Conservation (phyloP, 139 green algal genomes). For the Coccomyxa sp. region DNA sequence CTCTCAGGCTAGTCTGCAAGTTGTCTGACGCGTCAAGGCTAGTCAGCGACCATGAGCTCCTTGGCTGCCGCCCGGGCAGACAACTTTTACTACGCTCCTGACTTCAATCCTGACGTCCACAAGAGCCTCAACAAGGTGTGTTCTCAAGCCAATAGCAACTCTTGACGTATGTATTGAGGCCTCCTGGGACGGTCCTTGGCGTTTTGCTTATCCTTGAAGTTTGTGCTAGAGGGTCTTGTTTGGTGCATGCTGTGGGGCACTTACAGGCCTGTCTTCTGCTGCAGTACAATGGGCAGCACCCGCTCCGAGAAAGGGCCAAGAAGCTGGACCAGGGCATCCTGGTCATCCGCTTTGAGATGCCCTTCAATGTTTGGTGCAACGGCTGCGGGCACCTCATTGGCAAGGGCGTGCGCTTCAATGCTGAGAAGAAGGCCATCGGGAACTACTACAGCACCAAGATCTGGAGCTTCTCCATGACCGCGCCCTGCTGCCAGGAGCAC, state of each 20-base stretch:
- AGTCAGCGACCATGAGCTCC: conserved; percentile 47
- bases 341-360: conserved; percentile 96
- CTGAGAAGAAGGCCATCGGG: conserved; percentile 90
- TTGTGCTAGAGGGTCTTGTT: conserved; percentile 8
- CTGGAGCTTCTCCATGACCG: conserved; percentile 87
- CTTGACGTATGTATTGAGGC: no score
- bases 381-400: conserved; percentile 88
- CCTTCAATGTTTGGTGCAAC: conserved; percentile 92
- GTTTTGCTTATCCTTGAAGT: not conserved
- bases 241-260: not conserved
- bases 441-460: conserved; percentile 91
- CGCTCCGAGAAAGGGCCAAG: conserved; percentile 78
- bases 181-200: no score
- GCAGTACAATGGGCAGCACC: conserved; percentile 69
- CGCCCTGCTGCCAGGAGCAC: conserved; percentile 75
- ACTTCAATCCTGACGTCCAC: conserved; percentile 77
- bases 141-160: no score
- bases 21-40: no score
- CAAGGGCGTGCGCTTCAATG: conserved; percentile 97
- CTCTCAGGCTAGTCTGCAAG: no score
- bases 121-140: conserved; percentile 69
- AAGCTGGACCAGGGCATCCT: conserved; percentile 89
- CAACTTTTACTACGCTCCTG: conserved; percentile 90
- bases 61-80: conserved; percentile 80
- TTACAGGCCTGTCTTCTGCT: conserved; percentile 7